Evolutionary conservation across 2,329 filamentous ascomycete genomes (phyloP).

Genomic region (Neofusicoccum sp.): DNA sequence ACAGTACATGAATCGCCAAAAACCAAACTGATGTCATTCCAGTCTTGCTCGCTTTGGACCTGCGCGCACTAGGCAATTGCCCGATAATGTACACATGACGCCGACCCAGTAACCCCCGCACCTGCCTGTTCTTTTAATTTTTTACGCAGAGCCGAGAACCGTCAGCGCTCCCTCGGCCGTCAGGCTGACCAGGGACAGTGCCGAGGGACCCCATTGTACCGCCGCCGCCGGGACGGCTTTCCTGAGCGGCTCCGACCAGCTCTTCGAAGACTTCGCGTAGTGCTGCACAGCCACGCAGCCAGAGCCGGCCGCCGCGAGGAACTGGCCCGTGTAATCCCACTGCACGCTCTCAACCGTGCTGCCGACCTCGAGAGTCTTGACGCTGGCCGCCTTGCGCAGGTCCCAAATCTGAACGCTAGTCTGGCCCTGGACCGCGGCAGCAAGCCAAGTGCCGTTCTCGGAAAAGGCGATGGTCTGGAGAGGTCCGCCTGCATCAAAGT

Average conservation of each 20-base stretch:
- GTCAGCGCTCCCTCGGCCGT: conserved; percentile 73
- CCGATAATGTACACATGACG: conserved; percentile 7
- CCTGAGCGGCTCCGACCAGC: conserved; percentile 82
- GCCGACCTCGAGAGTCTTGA: conserved; percentile 84
- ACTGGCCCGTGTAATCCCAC: conserved; percentile 97
- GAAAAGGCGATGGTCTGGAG: conserved; percentile 81
- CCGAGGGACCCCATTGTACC: conserved; percentile 74
- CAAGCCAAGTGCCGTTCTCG: conserved; percentile 96
- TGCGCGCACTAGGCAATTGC: conserved; percentile 1
- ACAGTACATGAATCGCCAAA: not conserved
- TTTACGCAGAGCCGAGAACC: conserved; percentile 61
- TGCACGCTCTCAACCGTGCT: conserved; percentile 70
- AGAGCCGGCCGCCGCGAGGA: conserved; percentile 76
- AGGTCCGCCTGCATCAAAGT: conserved; percentile 64
- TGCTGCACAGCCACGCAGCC: conserved; percentile 84
- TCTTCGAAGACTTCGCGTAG: conserved; percentile 82
- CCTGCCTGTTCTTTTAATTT: conserved; percentile 21
- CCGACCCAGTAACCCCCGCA: conserved; percentile 25
- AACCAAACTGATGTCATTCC: conserved; percentile 11
- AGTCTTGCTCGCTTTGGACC: not conserved
- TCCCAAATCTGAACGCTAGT: conserved; percentile 85
- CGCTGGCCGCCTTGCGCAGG: conserved; percentile 76
- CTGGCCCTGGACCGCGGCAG: conserved; percentile 74
- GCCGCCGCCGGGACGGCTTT: conserved; percentile 71
- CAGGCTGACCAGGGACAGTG: conserved; percentile 71